Evolutionary conservation across 208 protist species (phyloP).

Genomic region (Trypanosoma scelopori): DNA sequence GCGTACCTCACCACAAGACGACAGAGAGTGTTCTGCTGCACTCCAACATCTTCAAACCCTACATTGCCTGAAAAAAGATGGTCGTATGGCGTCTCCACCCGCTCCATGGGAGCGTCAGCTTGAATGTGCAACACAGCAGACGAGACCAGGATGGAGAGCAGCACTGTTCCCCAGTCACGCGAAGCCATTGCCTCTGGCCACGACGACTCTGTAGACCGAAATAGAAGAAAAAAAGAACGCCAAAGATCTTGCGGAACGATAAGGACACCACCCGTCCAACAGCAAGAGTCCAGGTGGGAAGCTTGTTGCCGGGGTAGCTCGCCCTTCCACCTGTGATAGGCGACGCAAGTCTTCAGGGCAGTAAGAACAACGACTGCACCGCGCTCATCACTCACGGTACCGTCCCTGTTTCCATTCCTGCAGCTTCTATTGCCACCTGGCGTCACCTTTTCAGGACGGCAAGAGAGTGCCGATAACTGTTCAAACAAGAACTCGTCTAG

Average conservation of each 20-base stretch:
- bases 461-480: conserved; percentile 15
- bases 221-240: conserved; percentile 8
- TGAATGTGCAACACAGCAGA: conserved; percentile 13
- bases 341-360: conserved; percentile 22
- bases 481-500: conserved; percentile 24
- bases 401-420: background rate
- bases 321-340: conserved; percentile 16
- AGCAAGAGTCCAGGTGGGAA: conserved; percentile 4
- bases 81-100: conserved; percentile 3
- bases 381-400: background rate
- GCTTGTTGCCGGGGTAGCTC: conserved; percentile 11
- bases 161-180: conserved; percentile 14
- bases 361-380: conserved; percentile 10
- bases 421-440: background rate
- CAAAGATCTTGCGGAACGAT: conserved; percentile 12
- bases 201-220: conserved; percentile 9
- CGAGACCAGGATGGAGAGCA: conserved; percentile 23
- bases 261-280: background rate
- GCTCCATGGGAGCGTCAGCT: background rate
- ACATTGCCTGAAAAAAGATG: conserved; percentile 18
- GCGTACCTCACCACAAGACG: conserved; percentile 17
- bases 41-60: background rate
- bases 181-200: conserved; percentile 19
- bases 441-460: conserved; percentile 3
- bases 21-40: background rate